phyloP scores from a whole-genome alignment of 805 yeast species.

The Kregervanrija pseudodelftensis region DNA sequence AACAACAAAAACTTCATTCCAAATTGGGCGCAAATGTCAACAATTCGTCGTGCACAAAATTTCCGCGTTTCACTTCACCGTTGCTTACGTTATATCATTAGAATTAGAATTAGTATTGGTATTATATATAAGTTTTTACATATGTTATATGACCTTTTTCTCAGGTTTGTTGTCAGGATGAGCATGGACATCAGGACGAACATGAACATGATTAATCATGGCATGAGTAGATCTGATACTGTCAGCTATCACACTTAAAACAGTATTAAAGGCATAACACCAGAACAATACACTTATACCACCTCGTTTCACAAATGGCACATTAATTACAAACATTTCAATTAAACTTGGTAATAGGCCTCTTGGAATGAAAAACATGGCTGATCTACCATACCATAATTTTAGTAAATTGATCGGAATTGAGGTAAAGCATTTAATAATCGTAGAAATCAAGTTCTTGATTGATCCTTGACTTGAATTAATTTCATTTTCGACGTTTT shows the following conservation, averaged over 20 bases:
- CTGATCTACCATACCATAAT: conserved; percentile 43
- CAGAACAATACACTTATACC: conserved; percentile 54
- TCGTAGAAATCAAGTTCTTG: conserved; percentile 12
- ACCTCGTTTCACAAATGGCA: conserved; percentile 59
- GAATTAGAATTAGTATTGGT: too few species aligned
- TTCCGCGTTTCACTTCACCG: too few species aligned
- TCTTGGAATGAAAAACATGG: conserved; percentile 53
- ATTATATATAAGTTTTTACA: too few species aligned
- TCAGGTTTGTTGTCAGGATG: too few species aligned
- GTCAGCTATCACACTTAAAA: neutral
- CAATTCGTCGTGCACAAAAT: too few species aligned
- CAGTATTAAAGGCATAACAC: conserved; percentile 35
- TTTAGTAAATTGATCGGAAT: conserved; percentile 19
- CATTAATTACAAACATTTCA: conserved; percentile 41
- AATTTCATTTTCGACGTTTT: conserved; percentile 33
- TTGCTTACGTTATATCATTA: too few species aligned
- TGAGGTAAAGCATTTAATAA: conserved; percentile 15
- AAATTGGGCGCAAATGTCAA: too few species aligned
- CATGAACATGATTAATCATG: too few species aligned
- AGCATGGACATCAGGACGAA: too few species aligned
- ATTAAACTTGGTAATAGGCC: conserved; percentile 53
- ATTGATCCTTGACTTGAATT: conserved; percentile 26
- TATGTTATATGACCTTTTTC: too few species aligned
- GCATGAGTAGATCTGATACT: too few species aligned
- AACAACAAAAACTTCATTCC: too few species aligned